These are phyloP conservation scores for Penicillium macrosclerotiorum DNA, from an alignment of 495 filamentous ascomycete genomes.

Conservation along the genomic window DNA sequence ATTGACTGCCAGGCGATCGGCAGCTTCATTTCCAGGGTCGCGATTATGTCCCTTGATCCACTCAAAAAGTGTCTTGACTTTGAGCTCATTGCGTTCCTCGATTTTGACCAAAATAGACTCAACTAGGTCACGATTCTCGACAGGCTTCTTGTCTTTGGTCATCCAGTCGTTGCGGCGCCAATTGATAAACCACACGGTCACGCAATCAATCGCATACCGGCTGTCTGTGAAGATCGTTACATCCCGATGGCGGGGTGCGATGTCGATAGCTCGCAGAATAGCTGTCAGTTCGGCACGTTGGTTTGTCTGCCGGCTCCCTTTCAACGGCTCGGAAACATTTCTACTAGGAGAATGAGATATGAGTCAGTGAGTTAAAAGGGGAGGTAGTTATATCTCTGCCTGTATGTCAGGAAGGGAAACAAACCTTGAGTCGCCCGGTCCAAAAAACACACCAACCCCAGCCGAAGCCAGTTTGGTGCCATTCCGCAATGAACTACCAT, in stretches of 20 bases:
- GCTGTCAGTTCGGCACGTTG: constrained; percentile 92
- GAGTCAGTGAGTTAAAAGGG: constrained; percentile 14
- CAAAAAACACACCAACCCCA: constrained; percentile 89
- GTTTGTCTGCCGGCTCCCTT: constrained; percentile 79
- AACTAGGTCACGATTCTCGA: constrained; percentile 84
- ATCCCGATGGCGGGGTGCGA: constrained; percentile 60
- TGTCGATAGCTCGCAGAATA: constrained; percentile 77
- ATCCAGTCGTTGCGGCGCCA: constrained; percentile 83
- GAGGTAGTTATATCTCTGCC: too few relatives aligned
- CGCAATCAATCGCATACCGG: constrained; percentile 84
- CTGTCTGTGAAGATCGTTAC: constrained; percentile 79
- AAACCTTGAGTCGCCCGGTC: constrained; percentile 67
- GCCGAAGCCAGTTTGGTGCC: constrained; percentile 68
- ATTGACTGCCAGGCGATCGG: constrained; percentile 75
- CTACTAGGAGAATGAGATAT: constrained; percentile 45
- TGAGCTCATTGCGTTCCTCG: constrained; percentile 60
- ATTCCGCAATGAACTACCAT: constrained; percentile 80
- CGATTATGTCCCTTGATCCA: constrained; percentile 85
- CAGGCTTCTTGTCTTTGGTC: constrained; percentile 62
- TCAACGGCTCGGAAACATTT: constrained; percentile 81
- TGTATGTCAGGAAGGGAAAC: too few relatives aligned
- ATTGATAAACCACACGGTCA: constrained; percentile 77
- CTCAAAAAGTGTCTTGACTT: constrained; percentile 65
- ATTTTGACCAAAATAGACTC: constrained; percentile 68
- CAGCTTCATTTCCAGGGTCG: constrained; percentile 70